Evolutionary conservation across 1,284 basidiomycete genomes (phyloP), one percentile per base, ranked within the genome.

Genomic region (Pyrrhoderma noxium): DNA sequence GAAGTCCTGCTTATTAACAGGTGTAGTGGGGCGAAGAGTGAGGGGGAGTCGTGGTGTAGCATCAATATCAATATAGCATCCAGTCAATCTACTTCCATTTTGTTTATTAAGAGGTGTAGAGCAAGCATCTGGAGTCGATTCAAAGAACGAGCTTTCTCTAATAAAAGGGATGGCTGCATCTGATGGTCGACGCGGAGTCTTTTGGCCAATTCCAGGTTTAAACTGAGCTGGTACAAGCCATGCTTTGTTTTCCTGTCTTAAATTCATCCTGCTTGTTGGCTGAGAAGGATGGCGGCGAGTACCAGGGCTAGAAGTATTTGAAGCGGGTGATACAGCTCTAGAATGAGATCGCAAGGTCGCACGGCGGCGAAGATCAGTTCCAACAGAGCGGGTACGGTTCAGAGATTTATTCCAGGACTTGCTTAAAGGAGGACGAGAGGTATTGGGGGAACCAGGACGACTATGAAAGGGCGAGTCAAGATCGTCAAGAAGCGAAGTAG

Each of bases 381-480:
- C 22, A 50, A 41, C 61, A 25, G 68, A 69, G 16, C 66, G 61
- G 3, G 68, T 68, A 16, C 67, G 64, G 11, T 66, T 60, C 47
- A n/a, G 45, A 50, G 41, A 65, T 61, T 36, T 58, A 56, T 1
- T 53, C 48, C 36, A 56, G 56, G 31, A 57, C 57, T 47, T 57
- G 50, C 52, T 54, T 50, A 39, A n/a, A 25, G 38, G 25, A 14
- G 16, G 23, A 2, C 35, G 50, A 49, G n/a, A 18, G 0, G 14
- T 35, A 34, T 62, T 63, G 1, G 76, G 74, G 49, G 77, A 77
- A 27, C 68, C 65, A 19, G 73, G 72, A 40, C 68, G 68, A 56
- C 73, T 74, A 48, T 58, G 60, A 58, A 67, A 70, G 18, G 67
- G 73, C 57, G 60, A 70, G 35, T 67, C 69, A 45, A 70, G 64